These are phyloP conservation scores for Colletotrichum orchidophilum DNA, from an alignment of 2,329 filamentous ascomycete species.

Conservation along the genomic window DNA sequence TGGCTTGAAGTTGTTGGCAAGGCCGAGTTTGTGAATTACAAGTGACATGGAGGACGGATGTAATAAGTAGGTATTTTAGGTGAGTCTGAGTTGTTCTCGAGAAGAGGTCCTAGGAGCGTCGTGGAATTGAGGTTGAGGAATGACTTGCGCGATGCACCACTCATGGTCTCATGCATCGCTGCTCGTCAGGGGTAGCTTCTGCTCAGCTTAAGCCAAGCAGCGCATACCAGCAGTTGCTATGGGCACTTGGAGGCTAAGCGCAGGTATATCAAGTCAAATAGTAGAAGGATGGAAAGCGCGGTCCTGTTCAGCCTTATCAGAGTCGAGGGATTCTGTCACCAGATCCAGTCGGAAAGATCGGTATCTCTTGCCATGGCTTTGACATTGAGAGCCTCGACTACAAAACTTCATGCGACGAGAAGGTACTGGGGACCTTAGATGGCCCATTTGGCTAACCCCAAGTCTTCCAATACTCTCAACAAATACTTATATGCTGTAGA, in stretches of 20 bases:
- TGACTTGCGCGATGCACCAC: background rate
- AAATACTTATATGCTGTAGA: too few relatives aligned
- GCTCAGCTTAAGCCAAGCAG: background rate
- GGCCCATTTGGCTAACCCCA: too few relatives aligned
- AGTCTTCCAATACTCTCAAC: too few relatives aligned
- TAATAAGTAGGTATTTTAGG: background rate
- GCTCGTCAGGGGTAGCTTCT: background rate
- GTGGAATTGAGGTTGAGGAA: background rate
- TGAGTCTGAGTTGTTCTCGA: background rate
- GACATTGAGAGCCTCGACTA: background rate
- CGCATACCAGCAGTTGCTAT: background rate
- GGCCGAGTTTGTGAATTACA: background rate
- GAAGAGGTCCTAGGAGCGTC: background rate
- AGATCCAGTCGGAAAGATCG: background rate
- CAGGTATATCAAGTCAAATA: background rate
- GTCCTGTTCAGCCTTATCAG: background rate
- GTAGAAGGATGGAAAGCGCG: background rate
- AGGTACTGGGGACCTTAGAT: too few relatives aligned
- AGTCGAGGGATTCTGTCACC: background rate
- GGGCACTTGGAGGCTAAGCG: background rate
- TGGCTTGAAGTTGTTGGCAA: background rate
- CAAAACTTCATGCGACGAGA: background rate
- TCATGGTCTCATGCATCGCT: background rate
- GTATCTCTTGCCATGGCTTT: background rate
- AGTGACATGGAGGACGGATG: background rate